These are phyloP conservation scores for Neurospora sp. DNA, from an alignment of 495 filamentous ascomycete genomes.

Conservation along the genomic window DNA sequence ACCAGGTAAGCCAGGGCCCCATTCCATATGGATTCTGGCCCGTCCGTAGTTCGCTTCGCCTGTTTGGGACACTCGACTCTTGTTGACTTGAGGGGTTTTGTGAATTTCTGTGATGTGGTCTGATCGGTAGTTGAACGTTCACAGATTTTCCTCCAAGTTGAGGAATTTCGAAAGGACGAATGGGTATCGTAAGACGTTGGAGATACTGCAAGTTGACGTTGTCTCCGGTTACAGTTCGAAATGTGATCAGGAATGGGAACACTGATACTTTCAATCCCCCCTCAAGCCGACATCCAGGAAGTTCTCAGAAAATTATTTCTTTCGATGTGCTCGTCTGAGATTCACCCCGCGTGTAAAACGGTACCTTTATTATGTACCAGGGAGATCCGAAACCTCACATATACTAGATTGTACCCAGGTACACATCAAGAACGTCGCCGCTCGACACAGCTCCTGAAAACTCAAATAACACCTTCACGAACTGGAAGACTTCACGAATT, in stretches of 20 bases:
- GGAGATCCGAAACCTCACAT: background rate
- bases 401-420: background rate
- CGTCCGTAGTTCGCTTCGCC: background rate
- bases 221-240: background rate
- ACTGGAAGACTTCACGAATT: background rate
- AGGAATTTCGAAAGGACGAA: background rate
- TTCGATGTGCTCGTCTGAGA: background rate
- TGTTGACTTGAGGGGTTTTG: background rate
- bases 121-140: background rate
- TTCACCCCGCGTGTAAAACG: background rate
- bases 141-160: background rate
- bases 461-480: background rate
- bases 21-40: background rate
- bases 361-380: background rate
- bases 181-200: background rate
- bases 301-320: background rate
- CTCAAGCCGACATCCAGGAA: background rate
- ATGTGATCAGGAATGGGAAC: background rate
- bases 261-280: background rate
- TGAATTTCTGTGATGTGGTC: background rate
- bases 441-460: background rate
- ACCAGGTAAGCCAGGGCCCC: background rate
- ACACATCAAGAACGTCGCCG: background rate
- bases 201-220: background rate
- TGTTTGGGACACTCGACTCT: background rate